These are phyloP conservation scores for Trichoderma asperellum DNA, from an alignment of 2,329 filamentous ascomycete genomes.

Conservation along the genomic window DNA sequence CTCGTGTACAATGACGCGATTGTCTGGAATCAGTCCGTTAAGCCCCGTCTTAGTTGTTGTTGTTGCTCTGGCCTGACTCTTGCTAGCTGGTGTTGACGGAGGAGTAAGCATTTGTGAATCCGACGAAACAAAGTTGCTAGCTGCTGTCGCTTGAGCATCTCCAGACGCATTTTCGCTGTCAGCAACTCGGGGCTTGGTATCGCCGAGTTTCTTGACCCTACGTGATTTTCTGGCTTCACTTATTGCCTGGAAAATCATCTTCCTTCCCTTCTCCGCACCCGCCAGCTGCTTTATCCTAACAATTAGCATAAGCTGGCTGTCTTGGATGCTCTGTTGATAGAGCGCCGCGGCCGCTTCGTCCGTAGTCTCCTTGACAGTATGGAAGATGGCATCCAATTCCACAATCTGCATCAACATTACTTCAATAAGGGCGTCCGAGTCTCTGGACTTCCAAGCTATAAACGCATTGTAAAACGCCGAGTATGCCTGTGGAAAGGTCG, in stretches of 20 bases:
- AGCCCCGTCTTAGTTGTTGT: constrained; percentile 45
- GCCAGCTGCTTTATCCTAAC: constrained; percentile 79
- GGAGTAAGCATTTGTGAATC: constrained; percentile 58
- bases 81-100: constrained; percentile 54
- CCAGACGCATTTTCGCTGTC: constrained; percentile 53
- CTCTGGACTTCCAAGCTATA: constrained; percentile 81
- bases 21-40: constrained; percentile 67
- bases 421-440: constrained; percentile 76
- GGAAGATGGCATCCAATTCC: constrained; percentile 80
- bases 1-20: constrained; percentile 77
- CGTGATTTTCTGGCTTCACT: constrained; percentile 69
- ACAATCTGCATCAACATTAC: constrained; percentile 88
- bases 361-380: constrained; percentile 78
- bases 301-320: constrained; percentile 79
- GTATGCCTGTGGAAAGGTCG: constrained; percentile 69
- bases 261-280: constrained; percentile 70
- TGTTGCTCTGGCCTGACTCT: constrained; percentile 43
- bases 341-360: constrained; percentile 73
- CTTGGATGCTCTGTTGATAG: constrained; percentile 79
- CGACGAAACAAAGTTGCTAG: constrained; percentile 44
- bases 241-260: constrained; percentile 74
- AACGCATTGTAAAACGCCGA: constrained; percentile 78
- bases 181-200: constrained; percentile 71
- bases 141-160: constrained; percentile 45
- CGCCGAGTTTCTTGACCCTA: constrained; percentile 67